Percentiles rank a stretch among this genome's conserved stretches.
Evolutionary conservation across 2,329 filamentous ascomycete genomes (phyloP).

Genomic region (Aspergillus pseudonomiae): DNA sequence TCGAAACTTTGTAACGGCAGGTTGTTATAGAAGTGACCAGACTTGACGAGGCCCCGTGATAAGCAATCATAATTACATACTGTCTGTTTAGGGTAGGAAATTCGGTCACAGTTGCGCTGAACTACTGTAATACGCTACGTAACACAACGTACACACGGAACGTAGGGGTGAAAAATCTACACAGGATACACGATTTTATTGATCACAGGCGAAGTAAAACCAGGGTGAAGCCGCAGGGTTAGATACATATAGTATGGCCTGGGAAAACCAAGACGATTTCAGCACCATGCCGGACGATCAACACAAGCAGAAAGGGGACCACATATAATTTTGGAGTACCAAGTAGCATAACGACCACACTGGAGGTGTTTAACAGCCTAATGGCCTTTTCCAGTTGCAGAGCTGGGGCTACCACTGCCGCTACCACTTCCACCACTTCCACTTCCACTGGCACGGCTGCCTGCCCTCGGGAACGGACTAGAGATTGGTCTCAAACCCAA

Average conservation of each 20-base stretch:
- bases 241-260: conserved; percentile 1
- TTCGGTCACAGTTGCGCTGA: not conserved
- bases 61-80: not conserved
- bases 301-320: conserved; percentile 15
- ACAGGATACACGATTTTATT: conserved; percentile 16
- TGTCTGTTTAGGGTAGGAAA: not conserved
- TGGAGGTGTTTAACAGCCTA: conserved; percentile 15
- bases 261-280: conserved; percentile 8
- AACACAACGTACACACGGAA: not conserved
- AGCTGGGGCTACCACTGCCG: conserved; percentile 45
- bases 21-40: too few relatives aligned
- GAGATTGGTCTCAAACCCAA: conserved; percentile 40
- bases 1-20: not conserved
- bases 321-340: conserved; percentile 10
- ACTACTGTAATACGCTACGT: not conserved
- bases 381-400: conserved; percentile 37
- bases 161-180: conserved; percentile 12
- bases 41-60: not conserved
- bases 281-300: conserved; percentile 11
- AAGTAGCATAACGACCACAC: not conserved
- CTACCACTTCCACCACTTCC: conserved; percentile 48
- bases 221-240: conserved; percentile 8
- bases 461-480: conserved; percentile 44
- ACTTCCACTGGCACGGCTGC: conserved; percentile 54
- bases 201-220: conserved; percentile 16